A percentile compares a stretch with the other conserved stretches of the same genome.
These are phyloP conservation scores for Datura wrightii DNA, from an alignment of 257 asterid species.

Conservation along the genomic window DNA sequence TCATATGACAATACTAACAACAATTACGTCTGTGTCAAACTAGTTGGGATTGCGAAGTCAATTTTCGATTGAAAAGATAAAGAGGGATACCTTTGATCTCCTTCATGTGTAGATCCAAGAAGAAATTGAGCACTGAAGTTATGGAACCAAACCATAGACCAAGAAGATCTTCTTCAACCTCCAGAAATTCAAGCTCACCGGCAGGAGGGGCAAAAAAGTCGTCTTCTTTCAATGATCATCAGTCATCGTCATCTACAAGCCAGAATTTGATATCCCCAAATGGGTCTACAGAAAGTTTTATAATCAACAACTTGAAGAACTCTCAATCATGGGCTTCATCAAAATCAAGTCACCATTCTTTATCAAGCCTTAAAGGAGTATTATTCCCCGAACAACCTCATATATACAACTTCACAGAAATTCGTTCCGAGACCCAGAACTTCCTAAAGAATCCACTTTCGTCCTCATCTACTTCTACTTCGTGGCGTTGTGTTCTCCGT, in stretches of 20 bases:
- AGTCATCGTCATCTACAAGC: conserved; percentile 38
- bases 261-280: conserved; percentile 54
- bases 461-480: conserved; percentile 64
- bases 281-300: conserved; percentile 64
- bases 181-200: conserved; percentile 30
- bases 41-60: neutral
- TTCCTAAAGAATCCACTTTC: conserved; percentile 58
- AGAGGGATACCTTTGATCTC: neutral
- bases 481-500: conserved; percentile 74
- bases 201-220: neutral
- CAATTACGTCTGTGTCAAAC: neutral
- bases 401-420: conserved; percentile 62
- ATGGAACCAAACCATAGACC: conserved; percentile 39
- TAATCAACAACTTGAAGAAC: conserved; percentile 30
- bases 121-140: conserved; percentile 43
- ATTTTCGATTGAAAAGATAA: neutral
- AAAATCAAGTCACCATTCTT: conserved; percentile 41
- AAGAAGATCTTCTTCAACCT: conserved; percentile 40
- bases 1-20: neutral
- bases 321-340: conserved; percentile 49
- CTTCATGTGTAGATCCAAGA: conserved; percentile 67
- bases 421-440: conserved; percentile 64
- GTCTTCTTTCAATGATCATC: conserved; percentile 39
- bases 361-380: conserved; percentile 57
- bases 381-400: conserved; percentile 57